A percentile compares a stretch with the other conserved stretches of the same genome.
Conservation (phyloP, 371 early-diverging fungal species). For the Rhizopus delemar region DNA sequence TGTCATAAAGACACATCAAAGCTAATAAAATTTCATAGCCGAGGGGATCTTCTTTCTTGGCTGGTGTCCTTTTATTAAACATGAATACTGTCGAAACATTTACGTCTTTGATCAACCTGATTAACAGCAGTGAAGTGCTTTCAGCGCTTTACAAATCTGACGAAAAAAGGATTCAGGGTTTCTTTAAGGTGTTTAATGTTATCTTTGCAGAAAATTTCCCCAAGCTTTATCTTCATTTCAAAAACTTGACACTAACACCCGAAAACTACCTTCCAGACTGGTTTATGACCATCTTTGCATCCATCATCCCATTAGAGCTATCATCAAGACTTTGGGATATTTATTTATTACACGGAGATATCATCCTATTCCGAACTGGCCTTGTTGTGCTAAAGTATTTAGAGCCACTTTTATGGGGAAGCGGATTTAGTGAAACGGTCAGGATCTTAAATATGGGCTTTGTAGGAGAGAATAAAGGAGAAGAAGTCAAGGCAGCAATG, state of each 20-base stretch:
- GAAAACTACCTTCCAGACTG: constrained; percentile 53
- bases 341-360: constrained; percentile 50
- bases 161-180: constrained; percentile 45
- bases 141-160: constrained; percentile 41
- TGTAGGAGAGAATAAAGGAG: constrained; percentile 37
- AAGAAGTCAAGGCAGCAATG: constrained; percentile 45
- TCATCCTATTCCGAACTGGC: constrained; percentile 50
- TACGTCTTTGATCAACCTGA: constrained; percentile 37
- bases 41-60: constrained; percentile 51
- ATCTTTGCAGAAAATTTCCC: constrained; percentile 54
- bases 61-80: constrained; percentile 49
- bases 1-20: neutral
- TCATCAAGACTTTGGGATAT: constrained; percentile 54
- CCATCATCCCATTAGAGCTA: constrained; percentile 49
- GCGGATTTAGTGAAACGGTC: constrained; percentile 52
- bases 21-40: constrained; percentile 24
- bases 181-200: constrained; percentile 54
- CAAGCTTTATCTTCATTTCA: constrained; percentile 53
- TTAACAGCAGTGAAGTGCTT: constrained; percentile 37
- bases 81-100: constrained; percentile 46
- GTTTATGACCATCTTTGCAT: constrained; percentile 56
- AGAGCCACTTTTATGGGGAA: constrained; percentile 53
- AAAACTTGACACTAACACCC: constrained; percentile 49
- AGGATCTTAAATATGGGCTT: constrained; percentile 40
- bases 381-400: constrained; percentile 50